Evolutionary conservation across 2,329 filamentous ascomycete species (phyloP).

Genomic region (Gremmenia infestans): DNA sequence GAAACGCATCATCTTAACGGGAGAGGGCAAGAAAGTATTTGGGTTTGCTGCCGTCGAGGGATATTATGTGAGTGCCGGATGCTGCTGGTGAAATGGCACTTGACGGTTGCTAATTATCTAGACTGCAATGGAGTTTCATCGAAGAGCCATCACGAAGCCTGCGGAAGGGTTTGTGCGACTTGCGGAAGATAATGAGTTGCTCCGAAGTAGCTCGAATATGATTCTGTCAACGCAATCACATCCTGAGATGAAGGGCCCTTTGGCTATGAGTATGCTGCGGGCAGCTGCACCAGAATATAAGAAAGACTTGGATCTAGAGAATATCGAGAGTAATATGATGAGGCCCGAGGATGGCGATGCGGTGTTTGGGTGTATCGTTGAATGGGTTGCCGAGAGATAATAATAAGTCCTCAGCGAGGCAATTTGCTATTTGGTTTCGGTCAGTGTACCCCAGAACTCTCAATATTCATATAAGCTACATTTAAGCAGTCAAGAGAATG

Average conservation of each 20-base stretch:
- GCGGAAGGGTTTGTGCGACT: not conserved
- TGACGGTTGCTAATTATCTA: not conserved
- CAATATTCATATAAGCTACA: too few relatives aligned
- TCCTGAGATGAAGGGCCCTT: not conserved
- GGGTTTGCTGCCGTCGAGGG: slow-evolving; percentile 24
- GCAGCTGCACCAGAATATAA: not conserved
- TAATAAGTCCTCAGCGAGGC: not conserved
- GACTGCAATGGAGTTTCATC: slow-evolving; percentile 35
- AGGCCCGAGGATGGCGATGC: not conserved
- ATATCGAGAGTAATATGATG: not conserved
- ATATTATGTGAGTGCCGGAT: slow-evolving; percentile 14
- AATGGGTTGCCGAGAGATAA: not conserved
- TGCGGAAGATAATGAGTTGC: not conserved
- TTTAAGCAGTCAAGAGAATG: too few relatives aligned
- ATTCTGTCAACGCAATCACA: not conserved
- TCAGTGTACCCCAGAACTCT: too few relatives aligned
- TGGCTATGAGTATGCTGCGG: not conserved
- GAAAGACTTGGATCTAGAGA: not conserved
- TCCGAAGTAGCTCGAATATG: not conserved
- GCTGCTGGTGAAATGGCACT: not conserved
- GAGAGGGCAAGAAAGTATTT: slow-evolving; percentile 36
- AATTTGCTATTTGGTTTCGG: too few relatives aligned
- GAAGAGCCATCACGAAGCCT: slow-evolving; percentile 26
- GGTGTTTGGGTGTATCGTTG: not conserved
- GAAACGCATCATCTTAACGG: slow-evolving; percentile 34